Percentiles rank a stretch among this genome's conserved stretches.
Evolutionary conservation across 2,329 filamentous ascomycete genomes (phyloP).

Genomic region (Cladosporium sp.): DNA sequence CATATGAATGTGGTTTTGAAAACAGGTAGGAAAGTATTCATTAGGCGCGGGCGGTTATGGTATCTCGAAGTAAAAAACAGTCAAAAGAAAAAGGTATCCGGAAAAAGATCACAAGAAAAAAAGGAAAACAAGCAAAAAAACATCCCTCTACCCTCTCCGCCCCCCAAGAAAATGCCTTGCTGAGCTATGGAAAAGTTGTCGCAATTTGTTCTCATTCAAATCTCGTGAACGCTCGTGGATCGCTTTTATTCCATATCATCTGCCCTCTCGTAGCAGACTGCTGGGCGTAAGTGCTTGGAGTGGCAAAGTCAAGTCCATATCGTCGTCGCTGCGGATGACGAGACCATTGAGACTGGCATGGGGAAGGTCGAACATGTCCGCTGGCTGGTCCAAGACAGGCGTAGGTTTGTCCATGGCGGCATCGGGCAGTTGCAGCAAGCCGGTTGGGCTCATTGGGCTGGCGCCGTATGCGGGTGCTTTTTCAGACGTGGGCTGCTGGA

Average conservation of each 20-base stretch:
- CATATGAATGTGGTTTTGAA: no score
- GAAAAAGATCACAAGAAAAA: not conserved
- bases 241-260: not conserved
- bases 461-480: not conserved
- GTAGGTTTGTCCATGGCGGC: slow-evolving; percentile 7
- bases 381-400: slow-evolving; percentile 4
- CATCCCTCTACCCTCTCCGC: not conserved
- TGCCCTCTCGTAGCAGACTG: slow-evolving; percentile 7
- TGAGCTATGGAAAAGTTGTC: not conserved
- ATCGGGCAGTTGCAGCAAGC: slow-evolving; percentile 7
- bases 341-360: not conserved
- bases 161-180: not conserved
- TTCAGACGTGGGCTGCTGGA: not conserved
- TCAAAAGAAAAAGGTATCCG: no score
- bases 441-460: slow-evolving; percentile 9
- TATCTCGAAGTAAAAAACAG: not conserved
- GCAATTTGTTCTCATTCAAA: no score
- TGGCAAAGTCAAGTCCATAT: slow-evolving; percentile 1
- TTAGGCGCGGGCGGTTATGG: slow-evolving; percentile 7
- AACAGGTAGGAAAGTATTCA: slow-evolving; percentile 9
- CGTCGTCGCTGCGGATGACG: slow-evolving; percentile 2
- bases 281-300: slow-evolving; percentile 5
- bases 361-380: slow-evolving; percentile 1
- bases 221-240: no score
- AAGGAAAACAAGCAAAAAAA: not conserved